Conservation (phyloP, 2,329 filamentous ascomycete species). For the Penicillium aurantiogriseum region DNA sequence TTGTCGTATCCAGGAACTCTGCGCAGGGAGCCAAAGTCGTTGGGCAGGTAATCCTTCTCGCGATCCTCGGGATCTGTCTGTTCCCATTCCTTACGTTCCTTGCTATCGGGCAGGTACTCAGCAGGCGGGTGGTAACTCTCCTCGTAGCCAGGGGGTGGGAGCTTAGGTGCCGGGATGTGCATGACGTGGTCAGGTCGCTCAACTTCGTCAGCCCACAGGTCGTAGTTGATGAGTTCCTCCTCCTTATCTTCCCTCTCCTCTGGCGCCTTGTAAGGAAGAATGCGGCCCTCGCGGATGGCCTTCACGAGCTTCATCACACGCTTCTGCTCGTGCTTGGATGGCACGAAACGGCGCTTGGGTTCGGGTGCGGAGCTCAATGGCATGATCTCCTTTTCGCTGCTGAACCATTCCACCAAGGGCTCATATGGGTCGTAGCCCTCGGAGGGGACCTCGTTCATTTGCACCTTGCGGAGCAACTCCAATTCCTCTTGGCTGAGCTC, state of each 20-base stretch:
- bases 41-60: slow-evolving; percentile 83
- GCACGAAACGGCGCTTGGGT: slow-evolving; percentile 90
- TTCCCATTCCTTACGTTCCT: slow-evolving; percentile 83
- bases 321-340: slow-evolving; percentile 96
- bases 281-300: slow-evolving; percentile 90
- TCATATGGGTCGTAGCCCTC: slow-evolving; percentile 93
- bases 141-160: slow-evolving; percentile 89
- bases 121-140: slow-evolving; percentile 94
- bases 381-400: slow-evolving; percentile 86
- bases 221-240: slow-evolving; percentile 71
- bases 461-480: slow-evolving; percentile 81
- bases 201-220: slow-evolving; percentile 93
- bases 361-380: slow-evolving; percentile 91
- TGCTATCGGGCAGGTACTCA: slow-evolving; percentile 85
- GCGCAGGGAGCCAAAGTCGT: slow-evolving; percentile 76
- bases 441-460: slow-evolving; percentile 81
- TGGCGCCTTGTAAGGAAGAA: slow-evolving; percentile 81
- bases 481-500: slow-evolving; percentile 84
- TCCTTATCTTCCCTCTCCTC: slow-evolving; percentile 72
- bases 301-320: slow-evolving; percentile 95
- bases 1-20: slow-evolving; percentile 88
- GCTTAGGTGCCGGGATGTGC: slow-evolving; percentile 92
- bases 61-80: slow-evolving; percentile 84
- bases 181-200: slow-evolving; percentile 80
- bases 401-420: slow-evolving; percentile 92